Conservation (phyloP, 345 rosid genomes). For the Lumnitzera littorea region DNA sequence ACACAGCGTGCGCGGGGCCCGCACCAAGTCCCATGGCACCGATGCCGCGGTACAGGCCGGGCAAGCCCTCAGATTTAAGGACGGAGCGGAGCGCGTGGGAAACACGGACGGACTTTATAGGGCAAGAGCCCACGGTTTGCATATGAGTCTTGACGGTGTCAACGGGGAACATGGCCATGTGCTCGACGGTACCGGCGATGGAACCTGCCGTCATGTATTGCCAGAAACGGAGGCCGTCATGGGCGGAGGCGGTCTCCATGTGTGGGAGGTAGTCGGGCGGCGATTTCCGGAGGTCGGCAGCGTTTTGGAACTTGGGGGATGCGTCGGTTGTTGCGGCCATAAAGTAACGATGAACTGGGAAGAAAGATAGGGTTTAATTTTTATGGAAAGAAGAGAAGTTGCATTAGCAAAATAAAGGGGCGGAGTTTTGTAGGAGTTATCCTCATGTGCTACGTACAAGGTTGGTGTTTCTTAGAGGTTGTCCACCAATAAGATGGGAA, state of each 20-base stretch:
- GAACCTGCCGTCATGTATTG: slow-evolving; percentile 98
- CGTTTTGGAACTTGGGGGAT: no score
- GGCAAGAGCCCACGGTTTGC: slow-evolving; percentile 97
- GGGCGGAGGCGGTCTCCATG: slow-evolving; percentile 13
- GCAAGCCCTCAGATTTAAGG: slow-evolving; percentile 56
- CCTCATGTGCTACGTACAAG: no score
- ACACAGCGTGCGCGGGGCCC: slow-evolving; percentile 99
- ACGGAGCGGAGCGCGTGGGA: slow-evolving; percentile 73
- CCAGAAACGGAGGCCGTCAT: slow-evolving; percentile 67
- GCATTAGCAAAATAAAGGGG: no score
- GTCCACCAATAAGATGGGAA: no score
- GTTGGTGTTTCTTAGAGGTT: no score
- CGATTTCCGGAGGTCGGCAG: no score
- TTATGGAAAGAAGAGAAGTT: no score
- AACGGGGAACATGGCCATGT: slow-evolving; percentile 99
- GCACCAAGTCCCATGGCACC: slow-evolving; percentile 99
- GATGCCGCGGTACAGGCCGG: slow-evolving; percentile 79
- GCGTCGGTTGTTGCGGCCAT: no score
- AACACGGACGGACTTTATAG: slow-evolving; percentile 70
- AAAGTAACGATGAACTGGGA: no score
- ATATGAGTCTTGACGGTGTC: slow-evolving; percentile 93
- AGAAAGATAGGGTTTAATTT: no score
- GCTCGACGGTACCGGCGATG: slow-evolving; percentile 83
- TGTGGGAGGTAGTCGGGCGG: slow-evolving; percentile 62
- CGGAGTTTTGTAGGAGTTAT: no score